Conservation (phyloP, 202 grass and related monocot genomes). For the Eragrostis tef region DNA sequence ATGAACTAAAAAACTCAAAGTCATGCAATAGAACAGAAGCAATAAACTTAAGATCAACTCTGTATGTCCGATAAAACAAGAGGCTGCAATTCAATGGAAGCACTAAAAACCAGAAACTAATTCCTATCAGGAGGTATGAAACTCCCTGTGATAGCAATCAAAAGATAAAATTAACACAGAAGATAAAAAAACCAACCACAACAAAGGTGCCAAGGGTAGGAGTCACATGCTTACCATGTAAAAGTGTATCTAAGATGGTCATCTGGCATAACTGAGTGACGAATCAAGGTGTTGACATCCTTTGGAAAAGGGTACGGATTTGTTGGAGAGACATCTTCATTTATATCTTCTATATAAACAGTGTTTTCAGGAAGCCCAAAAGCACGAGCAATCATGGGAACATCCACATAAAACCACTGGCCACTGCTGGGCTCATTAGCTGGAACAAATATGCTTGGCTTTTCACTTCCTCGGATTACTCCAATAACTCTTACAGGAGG, state of each 20-base stretch:
- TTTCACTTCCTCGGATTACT: slow-evolving; percentile 92
- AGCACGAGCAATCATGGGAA: slow-evolving; percentile 74
- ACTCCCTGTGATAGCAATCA: neutral
- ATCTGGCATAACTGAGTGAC: slow-evolving; percentile 87
- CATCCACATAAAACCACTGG: slow-evolving; percentile 96
- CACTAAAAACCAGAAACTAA: neutral
- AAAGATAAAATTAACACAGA: slow-evolving; percentile 13
- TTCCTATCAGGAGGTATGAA: slow-evolving; percentile 20
- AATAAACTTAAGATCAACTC: slow-evolving; percentile 11
- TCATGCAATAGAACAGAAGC: neutral
- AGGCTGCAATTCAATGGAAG: neutral
- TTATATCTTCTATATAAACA: slow-evolving; percentile 82
- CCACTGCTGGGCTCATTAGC: slow-evolving; percentile 75
- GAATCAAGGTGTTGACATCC: slow-evolving; percentile 82
- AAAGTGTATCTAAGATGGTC: slow-evolving; percentile 87
- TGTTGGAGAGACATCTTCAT: slow-evolving; percentile 63
- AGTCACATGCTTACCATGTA: slow-evolving; percentile 67
- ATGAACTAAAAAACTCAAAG: slow-evolving; percentile 30
- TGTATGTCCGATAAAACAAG: slow-evolving; percentile 1
- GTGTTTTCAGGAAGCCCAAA: slow-evolving; percentile 77
- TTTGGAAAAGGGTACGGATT: slow-evolving; percentile 97
- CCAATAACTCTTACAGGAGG: slow-evolving; percentile 67
- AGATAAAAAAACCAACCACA: slow-evolving; percentile 9
- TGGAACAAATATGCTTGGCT: slow-evolving; percentile 94
- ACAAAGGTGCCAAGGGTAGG: neutral